Evolutionary conservation across 371 early-diverging fungal species (phyloP), one percentile per base, ranked within the genome.

Genomic region (Mortierella sp.): DNA sequence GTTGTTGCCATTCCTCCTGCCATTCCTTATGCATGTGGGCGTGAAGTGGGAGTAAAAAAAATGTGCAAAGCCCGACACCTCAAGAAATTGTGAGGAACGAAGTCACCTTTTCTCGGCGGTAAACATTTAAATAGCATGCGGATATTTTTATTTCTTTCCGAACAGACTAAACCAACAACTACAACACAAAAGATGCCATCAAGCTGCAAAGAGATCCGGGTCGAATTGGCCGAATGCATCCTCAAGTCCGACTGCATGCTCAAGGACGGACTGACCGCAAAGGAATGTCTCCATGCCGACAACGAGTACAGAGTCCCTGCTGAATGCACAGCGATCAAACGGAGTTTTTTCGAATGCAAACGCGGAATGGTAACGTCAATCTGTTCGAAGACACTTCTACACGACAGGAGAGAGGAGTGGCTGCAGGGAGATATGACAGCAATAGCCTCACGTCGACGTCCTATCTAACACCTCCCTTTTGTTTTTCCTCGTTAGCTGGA

Each of bases 241-340:
- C 86, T 93, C 71, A 92, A 92, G 76, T 93, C 94, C 19, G 88
- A 94, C 58, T 94, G 94, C 76, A 92, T 93, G 8, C 76, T 93
- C n/a, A 86, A 88, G 45, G 88, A 93, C 37, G 88, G 93, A 40
- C 88, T 92, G 53, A 86, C 89, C 9, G 92, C 93, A 0, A 85
- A 89, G 44, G 93, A 93, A 71, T 94, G 94, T 72, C 90, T 92
- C 48, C 89, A 88, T 48, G 73, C 89, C 74, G 92, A 92, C 64
- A 88, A 92, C 66, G 90, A 87, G 34, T 79, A 85, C 52, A 79
- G 91, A 63, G 89, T 94, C 1, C 94, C 94, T 11, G 74, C 78
- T 29, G 89, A 91, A 76, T 94, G 94, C 84, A 84, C 89, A 53
- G 88, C 91, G 64, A 89, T 93, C 68, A 88, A 89, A 50, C 90